Base-by-base conservation (phyloP, 2,329 filamentous ascomycete species). In the Pseudogymnoascus sp. region DNA sequence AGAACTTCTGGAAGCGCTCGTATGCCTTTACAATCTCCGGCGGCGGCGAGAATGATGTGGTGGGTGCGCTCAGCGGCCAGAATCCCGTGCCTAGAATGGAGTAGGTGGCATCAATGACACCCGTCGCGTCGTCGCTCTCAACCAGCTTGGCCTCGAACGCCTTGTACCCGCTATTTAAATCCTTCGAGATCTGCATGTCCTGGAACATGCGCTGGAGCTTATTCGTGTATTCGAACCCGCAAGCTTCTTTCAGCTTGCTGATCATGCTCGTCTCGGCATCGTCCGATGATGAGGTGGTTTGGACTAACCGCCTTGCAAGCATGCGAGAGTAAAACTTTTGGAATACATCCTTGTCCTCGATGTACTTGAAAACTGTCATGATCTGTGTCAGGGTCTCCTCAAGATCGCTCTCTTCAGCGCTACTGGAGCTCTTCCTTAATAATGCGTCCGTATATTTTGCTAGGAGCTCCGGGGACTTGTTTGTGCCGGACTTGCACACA, bases 361-460 rank as follows among this genome's bases (percentile, higher is more conserved):
- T 97, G 77, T 99, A 99, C 79, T 97, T 97, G 85, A 99, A 99
- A 63, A 99, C 91, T 1, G 93, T 97, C 95, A 99, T 99, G 71
- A 99, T 95, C 75, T 97, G 91, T 18, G 86, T 87, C 31, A 97
- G 80, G 34, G 91, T 89, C 68, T 89, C 88, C 78, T 99, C 95
- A 70, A 97, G 83, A 72, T 99, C 93, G 34, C 90, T 89, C 73
- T 99, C 95, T 73, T 97, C 95, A 12, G 92, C 91, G 70, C 92
- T 91, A 70, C 93, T 96, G 31, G 89, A 90, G 69, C 91, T 93
- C 81, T 96, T 97, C 76, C 95, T 93, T 61, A 99, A 81, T 34
- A 99, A 80, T 8, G 92, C 88, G 75, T 99, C 95, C 34, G 93
- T 91, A 75, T 99, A 97, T 77, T 96, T 96, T 73, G 95, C 93